These are phyloP conservation scores for Litsea cubeba DNA, from an alignment of 164 flowering plant genomes.

Conservation along the genomic window DNA sequence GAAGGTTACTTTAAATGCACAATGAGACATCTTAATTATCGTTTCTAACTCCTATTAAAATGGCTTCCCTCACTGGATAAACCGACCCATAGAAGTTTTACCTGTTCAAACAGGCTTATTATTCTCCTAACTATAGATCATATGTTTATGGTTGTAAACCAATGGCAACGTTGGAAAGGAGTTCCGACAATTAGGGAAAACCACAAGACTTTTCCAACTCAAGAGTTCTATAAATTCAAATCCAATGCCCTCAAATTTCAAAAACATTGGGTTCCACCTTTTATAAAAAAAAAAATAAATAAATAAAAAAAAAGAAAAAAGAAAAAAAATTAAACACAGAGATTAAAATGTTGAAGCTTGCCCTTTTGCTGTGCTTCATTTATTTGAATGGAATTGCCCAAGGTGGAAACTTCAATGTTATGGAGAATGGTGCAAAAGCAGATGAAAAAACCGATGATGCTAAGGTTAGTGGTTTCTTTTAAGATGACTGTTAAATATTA, in stretches of 20 bases:
- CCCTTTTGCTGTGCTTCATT: slow-evolving; percentile 5
- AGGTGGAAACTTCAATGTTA: slow-evolving; percentile 26
- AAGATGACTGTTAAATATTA: neutral
- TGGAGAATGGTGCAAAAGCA: slow-evolving; percentile 38
- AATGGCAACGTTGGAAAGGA: slow-evolving; percentile 7
- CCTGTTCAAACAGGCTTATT: no score
- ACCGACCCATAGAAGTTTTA: no score
- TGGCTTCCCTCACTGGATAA: no score
- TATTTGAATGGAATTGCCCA: slow-evolving; percentile 2
- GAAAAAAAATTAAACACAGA: neutral
- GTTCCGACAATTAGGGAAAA: slow-evolving; percentile 4
- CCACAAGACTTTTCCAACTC: neutral
- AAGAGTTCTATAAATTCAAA: neutral
- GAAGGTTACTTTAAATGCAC: no score
- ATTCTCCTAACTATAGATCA: neutral
- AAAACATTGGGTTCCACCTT: neutral
- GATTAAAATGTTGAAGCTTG: neutral
- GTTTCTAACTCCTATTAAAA: no score
- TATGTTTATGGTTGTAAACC: neutral
- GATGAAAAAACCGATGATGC: slow-evolving; percentile 42
- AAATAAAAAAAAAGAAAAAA: neutral
- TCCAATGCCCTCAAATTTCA: neutral
- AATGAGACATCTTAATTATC: no score
- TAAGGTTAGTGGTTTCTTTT: slow-evolving; percentile 24
- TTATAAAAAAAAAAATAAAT: no score